Conservation (phyloP, 164 flowering plant genomes). For the Vitis riparia region DNA sequence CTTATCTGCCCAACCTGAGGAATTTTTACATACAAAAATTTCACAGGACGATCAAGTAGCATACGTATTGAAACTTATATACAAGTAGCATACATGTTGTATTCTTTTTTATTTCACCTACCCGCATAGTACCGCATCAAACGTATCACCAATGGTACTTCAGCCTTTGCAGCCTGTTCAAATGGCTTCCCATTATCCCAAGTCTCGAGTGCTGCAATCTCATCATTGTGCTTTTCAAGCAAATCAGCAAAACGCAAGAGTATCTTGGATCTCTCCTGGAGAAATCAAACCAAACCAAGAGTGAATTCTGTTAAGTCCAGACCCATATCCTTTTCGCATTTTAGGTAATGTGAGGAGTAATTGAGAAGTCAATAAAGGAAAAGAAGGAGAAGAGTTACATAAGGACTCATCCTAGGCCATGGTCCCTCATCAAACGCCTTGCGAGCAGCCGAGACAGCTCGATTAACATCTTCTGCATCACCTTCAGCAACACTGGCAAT, state of each 20-base stretch:
- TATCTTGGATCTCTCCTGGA: constrained; percentile 55
- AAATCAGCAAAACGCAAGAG: constrained; percentile 56
- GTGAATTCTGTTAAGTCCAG: no score
- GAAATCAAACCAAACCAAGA: background rate
- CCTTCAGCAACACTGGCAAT: constrained; percentile 75
- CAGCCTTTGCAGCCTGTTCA: constrained; percentile 51
- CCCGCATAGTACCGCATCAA: constrained; percentile 66
- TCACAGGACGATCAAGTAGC: background rate
- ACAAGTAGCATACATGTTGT: no score
- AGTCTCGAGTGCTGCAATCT: constrained; percentile 64
- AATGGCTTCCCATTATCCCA: constrained; percentile 75
- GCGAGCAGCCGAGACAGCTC: constrained; percentile 71
- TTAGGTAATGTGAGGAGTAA: no score
- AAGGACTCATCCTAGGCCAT: constrained; percentile 65
- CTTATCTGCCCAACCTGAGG: constrained; percentile 59
- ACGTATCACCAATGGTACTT: constrained; percentile 55
- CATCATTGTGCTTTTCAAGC: constrained; percentile 59
- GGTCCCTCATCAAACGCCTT: constrained; percentile 78
- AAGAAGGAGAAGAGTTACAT: constrained; percentile 12
- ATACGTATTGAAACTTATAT: no score
- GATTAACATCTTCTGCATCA: constrained; percentile 58
- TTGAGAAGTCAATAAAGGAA: background rate
- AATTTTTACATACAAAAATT: background rate
- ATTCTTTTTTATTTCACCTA: constrained; percentile 14
- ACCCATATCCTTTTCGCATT: background rate